Evolutionary conservation across 2,329 filamentous ascomycete species (phyloP), one percentile per base, ranked within the genome.

Genomic region (Paecilomyces formosus): DNA sequence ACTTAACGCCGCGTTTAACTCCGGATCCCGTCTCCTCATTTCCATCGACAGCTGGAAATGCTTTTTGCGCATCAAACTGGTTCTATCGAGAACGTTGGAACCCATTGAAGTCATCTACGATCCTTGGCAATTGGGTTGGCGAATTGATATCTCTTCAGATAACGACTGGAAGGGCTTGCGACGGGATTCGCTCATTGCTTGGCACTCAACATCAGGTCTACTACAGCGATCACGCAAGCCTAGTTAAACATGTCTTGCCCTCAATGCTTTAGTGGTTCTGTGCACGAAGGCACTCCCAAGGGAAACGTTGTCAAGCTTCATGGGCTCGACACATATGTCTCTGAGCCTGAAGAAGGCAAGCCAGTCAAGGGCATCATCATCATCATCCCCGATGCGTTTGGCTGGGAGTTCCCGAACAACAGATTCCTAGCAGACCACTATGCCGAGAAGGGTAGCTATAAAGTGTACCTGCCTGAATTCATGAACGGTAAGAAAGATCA

Each of bases 381-480:
- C 50, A 74, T 84, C 55, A 74, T 85, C 31, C 76, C 82, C 0
- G 83, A 85, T 64, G 78, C 78, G 0, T 84, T 85, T 63, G 82
- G 82, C 15, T 82, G 81, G 77, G 72, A 76, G 2, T 79, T 85
- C 61, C 69, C 77, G 22, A 85, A 85, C 68, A 78, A 76, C 55
- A 75, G 79, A 39, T 68, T 84, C 5, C 67, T 85, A 33, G 81
- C 81, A 4, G 83, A 85, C 63, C 69, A 70, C 50, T 83, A 82
- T 63, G 81, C 82, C n/a, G 73, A 75, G 59, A 79, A 79, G 64
- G 78, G 78, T 3, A 71, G 72, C 13, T 83, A 78, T 64, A 72
- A 69, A 8, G 81, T 85, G 35, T 81, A 82, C 60, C 62, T 82
- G n/a, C 83, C 82, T 0, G 82, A 85, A 57, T 83, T 85, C 56